A percentile compares a stretch with the other conserved stretches of the same genome.
Conservation (phyloP, 2,329 filamentous ascomycete genomes). For the Daldinia sp. region DNA sequence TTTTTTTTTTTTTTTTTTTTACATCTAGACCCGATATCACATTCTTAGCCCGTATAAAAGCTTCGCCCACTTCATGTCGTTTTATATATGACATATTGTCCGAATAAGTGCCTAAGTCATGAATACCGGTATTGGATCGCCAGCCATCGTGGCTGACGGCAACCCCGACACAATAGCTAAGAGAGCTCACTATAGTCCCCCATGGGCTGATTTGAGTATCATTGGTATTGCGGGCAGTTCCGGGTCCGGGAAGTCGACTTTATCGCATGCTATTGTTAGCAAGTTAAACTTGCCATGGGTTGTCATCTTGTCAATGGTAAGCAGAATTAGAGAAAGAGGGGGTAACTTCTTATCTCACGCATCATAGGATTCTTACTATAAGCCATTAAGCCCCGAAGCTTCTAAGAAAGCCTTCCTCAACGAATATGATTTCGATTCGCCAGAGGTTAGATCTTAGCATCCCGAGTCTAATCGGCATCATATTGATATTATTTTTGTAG, state of each 20-base stretch:
- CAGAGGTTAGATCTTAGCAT: conserved; percentile 65
- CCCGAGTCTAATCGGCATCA: conserved; percentile 9
- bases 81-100: conserved; percentile 27
- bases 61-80: conserved; percentile 30
- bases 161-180: conserved; percentile 62
- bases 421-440: conserved; percentile 96
- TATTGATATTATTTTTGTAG: conserved; percentile 52
- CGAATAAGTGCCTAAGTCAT: conserved; percentile 39
- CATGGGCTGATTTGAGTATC: conserved; percentile 96
- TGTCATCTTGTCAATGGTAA: conserved; percentile 94
- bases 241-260: conserved; percentile 93
- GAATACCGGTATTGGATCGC: conserved; percentile 47
- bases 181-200: conserved; percentile 85
- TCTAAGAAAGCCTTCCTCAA: conserved; percentile 86
- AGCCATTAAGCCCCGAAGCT: conserved; percentile 82
- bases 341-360: conserved; percentile 41
- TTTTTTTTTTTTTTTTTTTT: neutral
- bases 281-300: conserved; percentile 96
- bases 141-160: conserved; percentile 50
- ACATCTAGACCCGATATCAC: conserved; percentile 5
- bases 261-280: conserved; percentile 91
- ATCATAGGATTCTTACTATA: conserved; percentile 93
- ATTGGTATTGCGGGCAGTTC: conserved; percentile 97
- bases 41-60: neutral
- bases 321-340: conserved; percentile 45